Evolutionary conservation across 1,284 basidiomycete species (phyloP), one percentile per base, ranked within the genome.

Genomic region (Ceratobasidium sp.): DNA sequence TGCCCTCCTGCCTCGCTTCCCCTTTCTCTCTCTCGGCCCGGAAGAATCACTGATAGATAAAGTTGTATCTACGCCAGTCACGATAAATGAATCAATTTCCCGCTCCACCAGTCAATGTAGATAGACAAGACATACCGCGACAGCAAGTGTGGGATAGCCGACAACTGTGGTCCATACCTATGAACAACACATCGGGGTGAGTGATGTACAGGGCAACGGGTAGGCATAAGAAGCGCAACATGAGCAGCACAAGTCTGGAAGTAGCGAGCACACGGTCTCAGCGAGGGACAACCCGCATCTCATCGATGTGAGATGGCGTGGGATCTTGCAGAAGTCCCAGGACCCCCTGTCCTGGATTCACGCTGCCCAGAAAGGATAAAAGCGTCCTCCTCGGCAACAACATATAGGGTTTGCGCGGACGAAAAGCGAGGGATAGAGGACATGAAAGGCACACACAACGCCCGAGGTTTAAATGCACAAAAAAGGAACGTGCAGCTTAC

Each of bases 121-220:
- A 62, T 3, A 46, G 65, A 43, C 21, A 6, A 10, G 18, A 81
- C 87, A 73, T 78, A 96, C 88, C 93, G 89, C 77, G 95, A 97
- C 46, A 99, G 85, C 76, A 97, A 82, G 80, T 98, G 95, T 9
- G 97, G 97, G 75, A 98, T 92, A 1, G 96, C 95, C 34, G 94
- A 93, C 14, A 98, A 86, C 78, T 97, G 96, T 0, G 96, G 96
- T 0, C 95, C 94, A 79, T 96, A 90, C 58, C 88, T 88, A 72
- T 28, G 16, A 43, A 9, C 10, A 60, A 60, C 8, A 43, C 45
- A 3, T 21, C 46, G 46, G 18, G 36, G 36, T 39, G 8, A 39
- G 36, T 39, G 36, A 39, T 39, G 36, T 60, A 71, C 50, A 70
- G 73, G 67, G 53, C 43, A 60, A 32, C 50, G 61, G 59, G 43